These are phyloP conservation scores for Spatholobus suberectus DNA, from an alignment of 306 rosid genomes.

Conservation along the genomic window DNA sequence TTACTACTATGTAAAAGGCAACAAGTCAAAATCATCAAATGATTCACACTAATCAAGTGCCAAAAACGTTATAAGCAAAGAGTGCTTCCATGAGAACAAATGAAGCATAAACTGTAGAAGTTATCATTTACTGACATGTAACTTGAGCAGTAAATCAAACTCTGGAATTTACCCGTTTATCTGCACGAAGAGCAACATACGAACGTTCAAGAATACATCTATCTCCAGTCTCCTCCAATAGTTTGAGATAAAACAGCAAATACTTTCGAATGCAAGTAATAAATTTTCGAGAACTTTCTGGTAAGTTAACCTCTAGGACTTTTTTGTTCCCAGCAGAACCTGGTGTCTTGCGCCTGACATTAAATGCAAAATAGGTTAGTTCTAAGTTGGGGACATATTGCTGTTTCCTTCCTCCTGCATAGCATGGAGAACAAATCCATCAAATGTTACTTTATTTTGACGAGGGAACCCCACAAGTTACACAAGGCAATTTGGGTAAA, in stretches of 20 bases:
- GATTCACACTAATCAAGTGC: constrained; percentile 30
- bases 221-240: constrained; percentile 94
- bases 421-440: constrained; percentile 18
- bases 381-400: constrained; percentile 22
- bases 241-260: constrained; percentile 83
- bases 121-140: neutral
- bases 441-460: constrained; percentile 8
- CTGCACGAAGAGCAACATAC: constrained; percentile 85
- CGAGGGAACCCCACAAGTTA: constrained; percentile 28
- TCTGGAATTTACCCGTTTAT: constrained; percentile 79
- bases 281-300: constrained; percentile 96
- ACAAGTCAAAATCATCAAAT: constrained; percentile 33
- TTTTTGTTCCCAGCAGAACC: constrained; percentile 77
- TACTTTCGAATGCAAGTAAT: constrained; percentile 97
- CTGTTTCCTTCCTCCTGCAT: constrained; percentile 33
- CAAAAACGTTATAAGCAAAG: neutral
- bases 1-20: constrained; percentile 8
- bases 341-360: constrained; percentile 87
- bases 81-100: constrained; percentile 19
- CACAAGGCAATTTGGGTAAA: constrained; percentile 20
- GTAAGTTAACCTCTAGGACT: constrained; percentile 89
- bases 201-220: constrained; percentile 94
- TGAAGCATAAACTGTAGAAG: constrained; percentile 26
- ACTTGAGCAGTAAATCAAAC: constrained; percentile 38
- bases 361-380: constrained; percentile 43